Base-by-base conservation (phyloP, 2,329 filamentous ascomycete genomes). In the Escovopsis sp. region DNA sequence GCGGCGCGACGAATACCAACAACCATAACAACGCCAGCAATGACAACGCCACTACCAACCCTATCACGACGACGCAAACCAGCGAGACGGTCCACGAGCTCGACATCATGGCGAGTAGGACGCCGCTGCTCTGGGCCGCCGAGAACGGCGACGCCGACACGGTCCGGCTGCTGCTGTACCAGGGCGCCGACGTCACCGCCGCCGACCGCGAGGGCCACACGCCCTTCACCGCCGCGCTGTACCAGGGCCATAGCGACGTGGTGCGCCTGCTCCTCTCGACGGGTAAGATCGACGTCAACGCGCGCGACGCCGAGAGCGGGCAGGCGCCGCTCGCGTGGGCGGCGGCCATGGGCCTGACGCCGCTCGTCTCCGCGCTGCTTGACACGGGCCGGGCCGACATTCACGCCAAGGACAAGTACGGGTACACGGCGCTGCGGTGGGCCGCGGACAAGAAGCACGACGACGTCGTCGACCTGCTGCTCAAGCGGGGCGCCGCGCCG, bases 101-200 rank as follows among this genome's bases (percentile, higher is more conserved):
- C 30, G 33, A 18, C 28, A 44, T 19, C 8, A 41, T 33, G 4
- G 11, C 23, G 7, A 32, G 28, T 26, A 8, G 19, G 26, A 45
- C 37, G 19, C 33, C 38, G 10, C 30, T 48, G 19, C 2, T 26
- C 7, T 43, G 36, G 36, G 43, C 45, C 23, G 42, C 44, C 18
- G n/a, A n/a, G 19, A 40, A 43, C 2, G 46, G 43, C 12, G 11
- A 44, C 15, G 9, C 30, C 2, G 39, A 45, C 9, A 37, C 46
- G 6, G 43, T 41, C 7, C 40, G 39, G 19, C 26, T 47, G 7
- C 43, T 48, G 18, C 36, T 47, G 5, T 33, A 38, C 10, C 5
- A 38, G 5, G 38, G 41, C 4, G 36, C 42, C 12, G 18, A 45
- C 26, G 8, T 33, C 4, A 12, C 33, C 2, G 30, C 10, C 4